Conservation (phyloP, 2,329 filamentous ascomycete genomes). For the Stagonosporopsis tanaceti region DNA sequence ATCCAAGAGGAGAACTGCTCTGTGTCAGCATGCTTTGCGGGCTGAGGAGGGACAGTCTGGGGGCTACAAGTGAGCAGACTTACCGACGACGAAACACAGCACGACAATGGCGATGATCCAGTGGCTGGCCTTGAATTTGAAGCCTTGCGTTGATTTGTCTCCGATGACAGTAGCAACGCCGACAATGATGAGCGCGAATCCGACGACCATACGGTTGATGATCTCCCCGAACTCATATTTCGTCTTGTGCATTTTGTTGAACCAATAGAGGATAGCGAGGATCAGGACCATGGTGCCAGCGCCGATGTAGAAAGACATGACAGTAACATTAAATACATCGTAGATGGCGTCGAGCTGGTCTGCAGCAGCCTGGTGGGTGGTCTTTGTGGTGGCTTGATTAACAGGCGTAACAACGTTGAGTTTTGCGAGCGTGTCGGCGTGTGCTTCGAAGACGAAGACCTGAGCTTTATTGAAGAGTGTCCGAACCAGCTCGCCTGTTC, state of each 20-base stretch:
- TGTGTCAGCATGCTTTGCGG: not conserved
- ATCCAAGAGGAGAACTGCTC: conserved; percentile 25
- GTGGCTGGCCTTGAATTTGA: conserved; percentile 33
- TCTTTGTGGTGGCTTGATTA: not conserved
- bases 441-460: conserved; percentile 37
- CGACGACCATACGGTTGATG: conserved; percentile 34
- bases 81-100: conserved; percentile 28
- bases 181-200: conserved; percentile 31
- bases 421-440: conserved; percentile 34
- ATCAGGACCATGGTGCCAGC: conserved; percentile 57
- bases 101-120: conserved; percentile 37
- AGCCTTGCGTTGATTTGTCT: conserved; percentile 28
- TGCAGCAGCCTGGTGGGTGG: not conserved
- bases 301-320: conserved; percentile 38
- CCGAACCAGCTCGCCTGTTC: conserved; percentile 23
- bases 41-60: not conserved
- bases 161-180: conserved; percentile 29
- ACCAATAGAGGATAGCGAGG: conserved; percentile 66
- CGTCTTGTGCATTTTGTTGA: conserved; percentile 50
- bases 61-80: not conserved
- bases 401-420: conserved; percentile 31
- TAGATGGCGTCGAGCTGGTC: conserved; percentile 26
- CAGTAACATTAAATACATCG: conserved; percentile 34
- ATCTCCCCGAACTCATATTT: conserved; percentile 43
- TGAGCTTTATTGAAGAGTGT: conserved; percentile 33